These are phyloP conservation scores for Begonia masoniana DNA, from an alignment of 306 rosid genomes.

Conservation along the genomic window DNA sequence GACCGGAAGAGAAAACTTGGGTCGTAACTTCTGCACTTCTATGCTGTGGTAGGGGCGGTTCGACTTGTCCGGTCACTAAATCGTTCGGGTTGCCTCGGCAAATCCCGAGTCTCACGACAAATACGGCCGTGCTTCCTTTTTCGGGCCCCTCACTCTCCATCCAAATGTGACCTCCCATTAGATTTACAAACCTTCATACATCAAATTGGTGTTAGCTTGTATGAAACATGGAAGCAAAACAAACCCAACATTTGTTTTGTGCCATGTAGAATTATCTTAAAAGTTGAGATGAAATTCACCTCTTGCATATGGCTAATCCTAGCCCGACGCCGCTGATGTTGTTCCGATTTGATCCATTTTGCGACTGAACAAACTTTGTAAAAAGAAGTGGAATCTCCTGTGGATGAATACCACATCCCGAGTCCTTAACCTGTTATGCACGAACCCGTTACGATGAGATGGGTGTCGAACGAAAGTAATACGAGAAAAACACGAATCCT, in stretches of 20 bases:
- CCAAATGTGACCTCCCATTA: conserved; percentile 95
- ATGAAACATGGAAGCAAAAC: not conserved
- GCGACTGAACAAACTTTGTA: conserved; percentile 57
- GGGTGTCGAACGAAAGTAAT: not conserved
- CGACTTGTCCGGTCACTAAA: conserved; percentile 24
- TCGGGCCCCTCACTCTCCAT: conserved; percentile 75
- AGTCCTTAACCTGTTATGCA: conserved; percentile 65
- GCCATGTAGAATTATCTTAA: too few relatives aligned
- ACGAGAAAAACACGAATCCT: not conserved
- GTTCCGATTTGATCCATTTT: conserved; percentile 37
- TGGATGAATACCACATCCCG: conserved; percentile 73
- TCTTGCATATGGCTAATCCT: conserved; percentile 86
- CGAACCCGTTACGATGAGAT: not conserved
- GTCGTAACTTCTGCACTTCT: conserved; percentile 60
- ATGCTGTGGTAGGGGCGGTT: conserved; percentile 23
- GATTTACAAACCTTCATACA: conserved; percentile 68
- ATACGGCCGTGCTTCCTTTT: conserved; percentile 54
- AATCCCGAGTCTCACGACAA: conserved; percentile 65
- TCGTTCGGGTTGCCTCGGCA: conserved; percentile 25
- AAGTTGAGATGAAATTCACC: conserved; percentile 21
- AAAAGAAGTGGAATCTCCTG: conserved; percentile 66
- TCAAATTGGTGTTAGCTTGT: not conserved
- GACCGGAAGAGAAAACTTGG: conserved; percentile 14
- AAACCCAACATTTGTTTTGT: not conserved
- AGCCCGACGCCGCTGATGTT: conserved; percentile 49